Conservation (phyloP, 345 rosid genomes). For the Kandelia obovata region DNA sequence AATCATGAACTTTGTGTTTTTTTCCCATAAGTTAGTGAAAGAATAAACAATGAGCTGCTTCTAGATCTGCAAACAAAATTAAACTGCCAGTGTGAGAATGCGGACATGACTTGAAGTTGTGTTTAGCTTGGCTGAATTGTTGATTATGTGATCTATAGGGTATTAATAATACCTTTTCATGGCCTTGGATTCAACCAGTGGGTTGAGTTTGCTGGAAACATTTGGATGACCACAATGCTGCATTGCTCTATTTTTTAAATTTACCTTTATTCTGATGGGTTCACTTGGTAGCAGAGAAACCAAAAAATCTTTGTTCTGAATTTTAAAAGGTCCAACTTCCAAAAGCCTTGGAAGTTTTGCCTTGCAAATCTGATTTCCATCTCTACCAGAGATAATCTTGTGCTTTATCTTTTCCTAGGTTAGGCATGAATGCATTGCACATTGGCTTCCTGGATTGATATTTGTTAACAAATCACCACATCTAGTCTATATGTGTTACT, state of each 20-base stretch:
- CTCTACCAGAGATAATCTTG: too few species aligned
- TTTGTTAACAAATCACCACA: too few species aligned
- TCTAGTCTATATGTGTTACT: background rate
- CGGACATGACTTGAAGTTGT: background rate
- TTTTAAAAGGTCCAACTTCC: too few species aligned
- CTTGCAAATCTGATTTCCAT: background rate
- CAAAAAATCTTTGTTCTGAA: too few species aligned
- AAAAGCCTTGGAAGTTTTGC: too few species aligned
- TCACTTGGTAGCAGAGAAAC: too few species aligned
- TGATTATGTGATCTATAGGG: background rate
- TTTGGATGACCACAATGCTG: background rate
- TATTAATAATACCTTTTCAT: background rate
- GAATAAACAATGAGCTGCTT: background rate
- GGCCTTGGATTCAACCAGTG: background rate
- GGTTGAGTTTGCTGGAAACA: background rate
- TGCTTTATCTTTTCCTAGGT: too few species aligned
- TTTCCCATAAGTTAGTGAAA: background rate
- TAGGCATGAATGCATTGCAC: too few species aligned
- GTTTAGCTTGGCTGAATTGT: background rate
- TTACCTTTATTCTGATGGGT: too few species aligned
- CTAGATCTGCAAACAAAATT: background rate
- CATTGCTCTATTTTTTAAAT: background rate
- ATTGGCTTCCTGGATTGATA: too few species aligned
- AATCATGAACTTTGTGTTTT: background rate
- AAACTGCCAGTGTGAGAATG: background rate